Evolutionary conservation across 1,284 basidiomycete genomes (phyloP), one percentile per base, ranked within the genome.

Genomic region (Anthracocystis walkeri): DNA sequence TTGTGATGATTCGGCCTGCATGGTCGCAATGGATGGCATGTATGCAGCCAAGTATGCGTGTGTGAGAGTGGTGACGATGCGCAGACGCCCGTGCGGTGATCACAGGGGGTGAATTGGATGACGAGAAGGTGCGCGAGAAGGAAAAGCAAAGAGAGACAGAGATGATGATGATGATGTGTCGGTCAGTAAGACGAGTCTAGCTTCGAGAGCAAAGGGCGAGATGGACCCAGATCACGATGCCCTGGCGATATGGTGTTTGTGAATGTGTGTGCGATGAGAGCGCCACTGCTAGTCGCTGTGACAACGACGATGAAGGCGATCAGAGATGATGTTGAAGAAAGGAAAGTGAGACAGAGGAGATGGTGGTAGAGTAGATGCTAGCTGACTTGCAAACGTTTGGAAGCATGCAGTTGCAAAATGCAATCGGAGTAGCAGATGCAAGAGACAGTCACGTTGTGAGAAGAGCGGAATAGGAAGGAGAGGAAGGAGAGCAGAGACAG

Each of bases 1-100:
- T 50, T 71, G 68, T 20, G 58, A 65, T 14, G 68, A 49, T 25
- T 62, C 69, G 51, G 58, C 63, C 69, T 66, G 69, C 69, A 72
- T 72, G 5, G 25, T 66, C 4, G 50, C 20, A 29, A 49, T 7
- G 38, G 55, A 8, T 12, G 20, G 65, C 14, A 29, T 31, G 52
- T 46, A 58, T 56, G 58, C 50, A 33, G 51, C 18, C 33, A 7
- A 29, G 20, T 12, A 7, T 18, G 29, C 31, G 18, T 46, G 38
- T 27, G 48, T 31, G 18, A 31, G 14, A 18, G 23, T 18, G 41
- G 18, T 31, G 16, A 20, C 20, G 27, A 31, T 31, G 18, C 48
- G 29, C 48, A 31, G 29, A 49, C 21, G 52, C 23, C 52, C 45
- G 65, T 62, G 65, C 46, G 49, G 27, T 54, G 67, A 53, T 64